phyloP scores from a whole-genome alignment of 2,329 filamentous ascomycete species.

The Exophiala sp. region DNA sequence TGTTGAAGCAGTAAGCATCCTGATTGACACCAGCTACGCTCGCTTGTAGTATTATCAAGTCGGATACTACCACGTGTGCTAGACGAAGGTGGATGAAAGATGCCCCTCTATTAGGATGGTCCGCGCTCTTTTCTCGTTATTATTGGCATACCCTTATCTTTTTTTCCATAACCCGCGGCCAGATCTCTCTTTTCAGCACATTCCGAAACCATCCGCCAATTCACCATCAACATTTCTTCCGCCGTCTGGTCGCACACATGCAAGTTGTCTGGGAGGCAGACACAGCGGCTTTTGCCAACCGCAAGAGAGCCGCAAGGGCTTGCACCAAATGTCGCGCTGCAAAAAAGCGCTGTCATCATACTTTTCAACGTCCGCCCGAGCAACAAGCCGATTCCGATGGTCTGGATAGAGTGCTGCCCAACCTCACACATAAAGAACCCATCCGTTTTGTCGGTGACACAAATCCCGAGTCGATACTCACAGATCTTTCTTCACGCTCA shows the following conservation, averaged over 20 bases:
- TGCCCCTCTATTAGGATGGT: too few relatives aligned
- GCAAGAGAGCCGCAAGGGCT: slow-evolving; percentile 27
- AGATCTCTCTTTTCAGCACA: slow-evolving; percentile 1
- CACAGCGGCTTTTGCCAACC: slow-evolving; percentile 27
- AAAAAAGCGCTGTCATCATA: slow-evolving; percentile 30
- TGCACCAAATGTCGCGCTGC: slow-evolving; percentile 26
- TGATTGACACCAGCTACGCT: too few relatives aligned
- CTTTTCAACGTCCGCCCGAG: slow-evolving; percentile 26
- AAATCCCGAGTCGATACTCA: slow-evolving; percentile 41
- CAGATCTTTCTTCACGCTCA: slow-evolving; percentile 22
- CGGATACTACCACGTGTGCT: too few relatives aligned
- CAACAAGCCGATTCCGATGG: slow-evolving; percentile 27
- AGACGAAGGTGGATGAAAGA: too few relatives aligned
- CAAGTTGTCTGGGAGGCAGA: slow-evolving; percentile 28
- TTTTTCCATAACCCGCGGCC: not conserved
- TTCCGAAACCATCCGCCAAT: not conserved
- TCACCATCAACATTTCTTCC: not conserved
- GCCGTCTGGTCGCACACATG: slow-evolving; percentile 8
- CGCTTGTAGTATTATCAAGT: not conserved
- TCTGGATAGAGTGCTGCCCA: slow-evolving; percentile 24
- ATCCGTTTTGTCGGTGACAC: slow-evolving; percentile 40
- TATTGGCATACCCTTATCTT: not conserved
- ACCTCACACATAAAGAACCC: slow-evolving; percentile 28
- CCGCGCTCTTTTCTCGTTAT: not conserved
- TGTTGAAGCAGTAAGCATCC: too few relatives aligned